phyloP scores from a whole-genome alignment of 768 basidiomycete genomes.

The Amanita muscaria region DNA sequence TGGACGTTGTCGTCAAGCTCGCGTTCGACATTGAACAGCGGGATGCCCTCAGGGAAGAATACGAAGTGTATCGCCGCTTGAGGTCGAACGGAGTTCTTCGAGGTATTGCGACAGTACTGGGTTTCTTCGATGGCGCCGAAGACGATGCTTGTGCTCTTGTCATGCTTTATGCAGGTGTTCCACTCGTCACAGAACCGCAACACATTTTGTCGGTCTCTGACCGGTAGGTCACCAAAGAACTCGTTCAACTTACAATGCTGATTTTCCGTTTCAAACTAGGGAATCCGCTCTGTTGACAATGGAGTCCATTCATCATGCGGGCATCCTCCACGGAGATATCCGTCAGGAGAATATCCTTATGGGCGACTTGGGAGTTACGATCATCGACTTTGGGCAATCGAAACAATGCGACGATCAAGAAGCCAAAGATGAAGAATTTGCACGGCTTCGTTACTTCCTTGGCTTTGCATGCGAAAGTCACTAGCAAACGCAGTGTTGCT shows the following conservation, averaged over 20 bases:
- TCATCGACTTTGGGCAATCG: constrained; percentile 11
- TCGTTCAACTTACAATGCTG: constrained; percentile 9
- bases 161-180: no score
- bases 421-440: constrained; percentile 11
- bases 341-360: constrained; percentile 13
- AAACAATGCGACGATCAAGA: constrained; percentile 10
- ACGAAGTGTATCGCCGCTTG: constrained; percentile 12
- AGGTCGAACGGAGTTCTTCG: constrained; percentile 11
- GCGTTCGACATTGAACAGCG: constrained; percentile 12
- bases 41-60: constrained; percentile 13
- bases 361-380: constrained; percentile 12
- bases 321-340: constrained; percentile 15
- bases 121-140: constrained; percentile 13
- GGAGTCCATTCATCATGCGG: constrained; percentile 12
- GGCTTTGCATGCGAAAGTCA: constrained; percentile 3
- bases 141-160: no score
- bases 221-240: constrained; percentile 10
- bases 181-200: constrained; percentile 3
- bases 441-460: constrained; percentile 9
- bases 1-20: no score
- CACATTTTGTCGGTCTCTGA: constrained; percentile 9
- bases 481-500: no score
- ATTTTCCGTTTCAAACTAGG: constrained; percentile 10
- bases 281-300: constrained; percentile 11
- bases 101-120: no score